Evolutionary conservation across 2,329 filamentous ascomycete genomes (phyloP).

Genomic region (Bisporella sp.): DNA sequence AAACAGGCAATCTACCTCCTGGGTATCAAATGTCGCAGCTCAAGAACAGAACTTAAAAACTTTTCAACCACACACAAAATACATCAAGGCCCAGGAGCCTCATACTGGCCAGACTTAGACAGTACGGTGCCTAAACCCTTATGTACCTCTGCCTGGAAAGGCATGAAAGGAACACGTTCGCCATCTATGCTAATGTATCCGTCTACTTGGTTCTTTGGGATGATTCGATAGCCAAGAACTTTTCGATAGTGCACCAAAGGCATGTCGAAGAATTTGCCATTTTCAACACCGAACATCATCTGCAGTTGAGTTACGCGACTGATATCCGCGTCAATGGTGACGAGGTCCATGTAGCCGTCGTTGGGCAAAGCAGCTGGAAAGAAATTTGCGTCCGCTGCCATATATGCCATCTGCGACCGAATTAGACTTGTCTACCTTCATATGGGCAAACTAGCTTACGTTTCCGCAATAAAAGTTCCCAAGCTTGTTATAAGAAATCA

Average conservation of each 20-base stretch:
- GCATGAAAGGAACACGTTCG: conserved; percentile 77
- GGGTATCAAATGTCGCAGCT: conserved; percentile 5
- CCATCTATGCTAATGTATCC: conserved; percentile 95
- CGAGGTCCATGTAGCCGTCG: conserved; percentile 80
- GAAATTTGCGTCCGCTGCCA: conserved; percentile 82
- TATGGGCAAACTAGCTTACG: conserved; percentile 36
- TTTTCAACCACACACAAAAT: conserved; percentile 7
- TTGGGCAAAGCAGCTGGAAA: conserved; percentile 76
- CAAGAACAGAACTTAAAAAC: conserved; percentile 8
- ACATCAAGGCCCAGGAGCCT: conserved; percentile 42
- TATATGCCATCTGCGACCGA: conserved; percentile 68
- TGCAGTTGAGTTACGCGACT: conserved; percentile 57
- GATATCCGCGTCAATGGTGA: conserved; percentile 73
- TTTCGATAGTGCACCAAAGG: conserved; percentile 75
- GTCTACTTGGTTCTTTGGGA: conserved; percentile 61
- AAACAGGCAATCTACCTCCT: background rate
- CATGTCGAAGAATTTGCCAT: conserved; percentile 72
- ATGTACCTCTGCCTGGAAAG: conserved; percentile 89
- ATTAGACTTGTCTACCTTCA: background rate
- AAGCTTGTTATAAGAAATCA: conserved; percentile 66
- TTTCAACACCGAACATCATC: conserved; percentile 66
- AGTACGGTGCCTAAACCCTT: conserved; percentile 76
- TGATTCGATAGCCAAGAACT: conserved; percentile 78
- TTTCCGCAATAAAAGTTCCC: conserved; percentile 95
- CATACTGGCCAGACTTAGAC: conserved; percentile 69